Evolutionary conservation across 2,329 filamentous ascomycete species (phyloP).

Genomic region (Fusarium globosum): DNA sequence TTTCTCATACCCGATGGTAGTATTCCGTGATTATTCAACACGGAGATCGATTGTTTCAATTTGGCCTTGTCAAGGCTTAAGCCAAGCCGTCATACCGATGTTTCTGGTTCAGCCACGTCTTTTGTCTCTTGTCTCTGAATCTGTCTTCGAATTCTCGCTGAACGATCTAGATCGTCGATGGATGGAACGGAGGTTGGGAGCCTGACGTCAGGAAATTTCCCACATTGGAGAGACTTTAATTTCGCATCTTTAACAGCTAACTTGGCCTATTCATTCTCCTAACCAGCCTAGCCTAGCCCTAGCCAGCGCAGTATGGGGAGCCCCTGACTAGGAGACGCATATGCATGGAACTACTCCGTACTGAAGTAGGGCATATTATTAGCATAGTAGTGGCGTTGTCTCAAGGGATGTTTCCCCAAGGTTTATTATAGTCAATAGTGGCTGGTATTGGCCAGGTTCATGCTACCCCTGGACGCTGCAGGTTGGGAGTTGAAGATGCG

Average conservation of each 20-base stretch:
- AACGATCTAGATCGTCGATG: constrained; percentile 38
- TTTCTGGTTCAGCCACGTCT: background rate
- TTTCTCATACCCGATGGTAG: constrained; percentile 13
- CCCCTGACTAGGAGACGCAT: constrained; percentile 35
- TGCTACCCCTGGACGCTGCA: constrained; percentile 31
- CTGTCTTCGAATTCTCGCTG: background rate
- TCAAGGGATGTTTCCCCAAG: constrained; percentile 14
- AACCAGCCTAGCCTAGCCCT: background rate
- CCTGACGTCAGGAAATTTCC: constrained; percentile 43
- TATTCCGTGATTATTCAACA: background rate
- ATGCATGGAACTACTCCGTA: constrained; percentile 21
- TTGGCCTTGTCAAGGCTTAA: background rate
- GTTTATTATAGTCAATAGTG: constrained; percentile 3
- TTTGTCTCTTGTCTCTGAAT: constrained; percentile 4
- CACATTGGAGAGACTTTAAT: constrained; percentile 39
- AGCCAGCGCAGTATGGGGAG: background rate
- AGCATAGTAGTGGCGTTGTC: constrained; percentile 10
- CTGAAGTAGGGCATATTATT: constrained; percentile 26
- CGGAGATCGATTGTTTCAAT: background rate
- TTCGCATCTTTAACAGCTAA: constrained; percentile 19
- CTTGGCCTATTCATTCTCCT: constrained; percentile 10
- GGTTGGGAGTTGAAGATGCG: constrained; percentile 11
- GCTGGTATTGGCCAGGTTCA: constrained; percentile 8
- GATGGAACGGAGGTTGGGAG: constrained; percentile 8
- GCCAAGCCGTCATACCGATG: background rate